Conservation (phyloP, 2,329 filamentous ascomycete species). For the Penicillium sp. region DNA sequence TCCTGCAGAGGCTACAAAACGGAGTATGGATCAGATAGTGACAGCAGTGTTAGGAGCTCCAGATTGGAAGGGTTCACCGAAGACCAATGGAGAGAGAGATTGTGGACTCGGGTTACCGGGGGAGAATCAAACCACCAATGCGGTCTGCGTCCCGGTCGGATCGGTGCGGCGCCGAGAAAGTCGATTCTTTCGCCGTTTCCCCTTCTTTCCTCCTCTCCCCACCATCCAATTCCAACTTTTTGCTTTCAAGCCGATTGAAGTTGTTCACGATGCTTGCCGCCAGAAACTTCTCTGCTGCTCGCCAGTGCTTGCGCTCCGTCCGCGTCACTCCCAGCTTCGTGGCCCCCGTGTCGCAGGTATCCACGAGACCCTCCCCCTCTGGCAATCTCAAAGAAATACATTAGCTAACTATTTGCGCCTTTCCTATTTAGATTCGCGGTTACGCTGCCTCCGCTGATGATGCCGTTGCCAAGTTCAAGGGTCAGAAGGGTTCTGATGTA, state of each 20-base stretch:
- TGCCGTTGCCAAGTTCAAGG: conserved; percentile 89
- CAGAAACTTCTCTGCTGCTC: conserved; percentile 72
- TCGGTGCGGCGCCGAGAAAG: conserved; percentile 25
- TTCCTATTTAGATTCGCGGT: conserved; percentile 59
- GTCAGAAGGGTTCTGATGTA: conserved; percentile 84
- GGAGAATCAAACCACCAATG: conserved; percentile 24
- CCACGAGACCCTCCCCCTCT: conserved; percentile 19
- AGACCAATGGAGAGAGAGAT: conserved; percentile 2
- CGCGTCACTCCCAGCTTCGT: conserved; percentile 48
- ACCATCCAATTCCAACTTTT: conserved; percentile 8
- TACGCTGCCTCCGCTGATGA: conserved; percentile 55
- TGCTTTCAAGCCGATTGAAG: conserved; percentile 16
- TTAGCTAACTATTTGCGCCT: conserved; percentile 17
- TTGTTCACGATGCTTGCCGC: conserved; percentile 73
- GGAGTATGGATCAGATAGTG: not conserved
- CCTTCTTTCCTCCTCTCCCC: conserved; percentile 14
- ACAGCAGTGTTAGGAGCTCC: not conserved
- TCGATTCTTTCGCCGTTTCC: conserved; percentile 25
- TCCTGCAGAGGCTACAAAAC: not conserved
- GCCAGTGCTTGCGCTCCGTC: conserved; percentile 75
- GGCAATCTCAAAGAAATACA: conserved; percentile 7
- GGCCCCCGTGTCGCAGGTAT: conserved; percentile 59
- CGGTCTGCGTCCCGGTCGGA: conserved; percentile 23
- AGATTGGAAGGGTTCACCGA: not conserved
- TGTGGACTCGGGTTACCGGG: conserved; percentile 24